These are phyloP conservation scores for Pythium insidiosum DNA, from an alignment of 352 stramenopile species.

Conservation along the genomic window DNA sequence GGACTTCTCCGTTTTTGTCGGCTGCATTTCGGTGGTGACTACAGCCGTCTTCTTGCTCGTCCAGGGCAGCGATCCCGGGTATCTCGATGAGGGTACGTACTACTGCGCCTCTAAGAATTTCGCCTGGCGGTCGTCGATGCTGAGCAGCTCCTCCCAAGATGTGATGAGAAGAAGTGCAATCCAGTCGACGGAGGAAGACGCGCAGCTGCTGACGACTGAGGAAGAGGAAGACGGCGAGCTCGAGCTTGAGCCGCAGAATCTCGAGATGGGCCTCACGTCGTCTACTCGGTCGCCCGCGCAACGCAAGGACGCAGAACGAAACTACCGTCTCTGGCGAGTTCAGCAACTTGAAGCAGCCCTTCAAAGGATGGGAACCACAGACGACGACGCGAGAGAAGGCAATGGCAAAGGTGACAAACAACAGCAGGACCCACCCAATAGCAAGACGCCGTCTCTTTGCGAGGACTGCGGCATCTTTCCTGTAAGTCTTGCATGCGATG, in stretches of 20 bases:
- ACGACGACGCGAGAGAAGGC: neutral
- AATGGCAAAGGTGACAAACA: neutral
- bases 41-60: conserved; percentile 15
- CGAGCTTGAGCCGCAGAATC: conserved; percentile 68
- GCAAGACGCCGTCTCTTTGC: no score
- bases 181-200: no score
- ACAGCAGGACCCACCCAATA: conserved; percentile 4
- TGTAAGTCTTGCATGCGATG: neutral
- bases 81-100: conserved; percentile 24
- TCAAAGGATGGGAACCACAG: neutral
- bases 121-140: neutral
- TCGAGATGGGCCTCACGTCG: conserved; percentile 57
- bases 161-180: conserved; percentile 4
- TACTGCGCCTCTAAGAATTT: neutral
- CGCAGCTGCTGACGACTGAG: conserved; percentile 29
- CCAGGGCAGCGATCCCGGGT: conserved; percentile 33
- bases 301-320: conserved; percentile 52
- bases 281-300: conserved; percentile 50
- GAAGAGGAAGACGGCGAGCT: conserved; percentile 19
- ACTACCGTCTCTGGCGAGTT: conserved; percentile 22
- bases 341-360: conserved; percentile 20
- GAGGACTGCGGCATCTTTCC: neutral
- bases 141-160: conserved; percentile 4
- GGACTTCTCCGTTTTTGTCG: neutral
- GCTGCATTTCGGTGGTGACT: conserved; percentile 1